These are phyloP conservation scores for Colletotrichum neosansevieriae DNA, from an alignment of 2,329 filamentous ascomycete genomes.

Conservation along the genomic window DNA sequence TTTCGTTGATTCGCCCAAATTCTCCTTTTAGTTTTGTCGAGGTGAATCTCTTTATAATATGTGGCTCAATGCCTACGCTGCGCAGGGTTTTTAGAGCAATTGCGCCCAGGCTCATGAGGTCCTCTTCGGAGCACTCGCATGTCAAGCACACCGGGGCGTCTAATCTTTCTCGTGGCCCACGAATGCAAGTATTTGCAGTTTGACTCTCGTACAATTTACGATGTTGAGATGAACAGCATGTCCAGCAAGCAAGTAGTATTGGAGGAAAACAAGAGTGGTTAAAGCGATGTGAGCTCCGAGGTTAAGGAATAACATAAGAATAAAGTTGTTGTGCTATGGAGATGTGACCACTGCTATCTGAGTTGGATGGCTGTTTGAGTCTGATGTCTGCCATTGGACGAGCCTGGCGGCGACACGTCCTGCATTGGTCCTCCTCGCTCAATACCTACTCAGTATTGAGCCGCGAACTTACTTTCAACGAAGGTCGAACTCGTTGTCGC, in stretches of 20 bases:
- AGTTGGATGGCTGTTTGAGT: too few species aligned
- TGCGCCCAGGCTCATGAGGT: slow-evolving; percentile 45
- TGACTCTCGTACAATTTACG: neutral
- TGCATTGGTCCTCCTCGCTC: too few species aligned
- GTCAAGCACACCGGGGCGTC: neutral
- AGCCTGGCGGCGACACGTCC: too few species aligned
- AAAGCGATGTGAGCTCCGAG: too few species aligned
- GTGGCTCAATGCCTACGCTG: slow-evolving; percentile 52
- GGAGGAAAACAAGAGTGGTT: neutral
- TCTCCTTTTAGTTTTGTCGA: slow-evolving; percentile 46
- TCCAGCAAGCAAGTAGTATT: slow-evolving; percentile 20
- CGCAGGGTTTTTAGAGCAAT: slow-evolving; percentile 52
- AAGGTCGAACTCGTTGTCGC: too few species aligned
- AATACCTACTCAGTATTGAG: too few species aligned
- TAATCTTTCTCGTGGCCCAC: neutral
- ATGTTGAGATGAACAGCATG: slow-evolving; percentile 26
- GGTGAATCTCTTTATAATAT: slow-evolving; percentile 46
- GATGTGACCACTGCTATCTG: too few species aligned
- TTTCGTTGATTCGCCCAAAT: too few species aligned
- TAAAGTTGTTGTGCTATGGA: too few species aligned
- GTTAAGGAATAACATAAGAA: too few species aligned
- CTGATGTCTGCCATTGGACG: too few species aligned
- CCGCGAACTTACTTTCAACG: too few species aligned
- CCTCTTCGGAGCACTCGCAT: neutral
- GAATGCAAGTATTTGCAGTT: slow-evolving; percentile 24